Evolutionary conservation across 2,329 filamentous ascomycete genomes (phyloP).

Genomic region (Colletotrichum brevisporum): DNA sequence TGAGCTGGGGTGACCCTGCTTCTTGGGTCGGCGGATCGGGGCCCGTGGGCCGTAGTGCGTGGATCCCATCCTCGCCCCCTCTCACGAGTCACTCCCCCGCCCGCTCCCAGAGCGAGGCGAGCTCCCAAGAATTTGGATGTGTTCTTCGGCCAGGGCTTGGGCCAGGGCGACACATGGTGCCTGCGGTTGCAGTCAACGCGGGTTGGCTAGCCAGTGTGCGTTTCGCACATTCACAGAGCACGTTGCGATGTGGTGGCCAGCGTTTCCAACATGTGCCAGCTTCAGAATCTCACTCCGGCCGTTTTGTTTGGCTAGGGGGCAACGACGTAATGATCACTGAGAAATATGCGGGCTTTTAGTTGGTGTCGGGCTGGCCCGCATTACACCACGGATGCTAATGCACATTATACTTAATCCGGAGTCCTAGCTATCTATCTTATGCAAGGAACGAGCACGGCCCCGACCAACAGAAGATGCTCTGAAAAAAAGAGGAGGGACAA

Average conservation of each 20-base stretch:
- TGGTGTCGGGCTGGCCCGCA: slow-evolving; percentile 17
- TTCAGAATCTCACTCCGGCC: background rate
- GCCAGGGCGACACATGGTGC: slow-evolving; percentile 2
- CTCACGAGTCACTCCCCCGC: slow-evolving; percentile 5
- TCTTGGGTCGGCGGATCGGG: slow-evolving; percentile 32
- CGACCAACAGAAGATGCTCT: background rate
- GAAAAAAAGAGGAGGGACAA: background rate
- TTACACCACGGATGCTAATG: background rate
- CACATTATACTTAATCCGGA: slow-evolving; percentile 25
- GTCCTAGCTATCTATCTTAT: slow-evolving; percentile 27
- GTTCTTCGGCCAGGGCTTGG: slow-evolving; percentile 19
- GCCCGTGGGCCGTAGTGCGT: slow-evolving; percentile 17
- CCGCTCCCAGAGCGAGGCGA: background rate
- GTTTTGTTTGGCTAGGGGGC: slow-evolving; percentile 1
- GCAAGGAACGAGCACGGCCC: slow-evolving; percentile 30
- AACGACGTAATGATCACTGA: slow-evolving; percentile 9
- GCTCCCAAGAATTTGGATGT: slow-evolving; percentile 32
- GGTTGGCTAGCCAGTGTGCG: slow-evolving; percentile 25
- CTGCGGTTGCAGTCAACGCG: slow-evolving; percentile 16
- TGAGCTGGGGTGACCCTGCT: slow-evolving; percentile 37
- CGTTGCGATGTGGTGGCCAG: background rate
- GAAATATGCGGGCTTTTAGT: slow-evolving; percentile 18
- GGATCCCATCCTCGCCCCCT: slow-evolving; percentile 1
- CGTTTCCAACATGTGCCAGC: slow-evolving; percentile 18
- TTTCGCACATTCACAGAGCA: slow-evolving; percentile 21